Evolutionary conservation across 2,329 filamentous ascomycete species (phyloP).

Genomic region (Cladosporium sp.): DNA sequence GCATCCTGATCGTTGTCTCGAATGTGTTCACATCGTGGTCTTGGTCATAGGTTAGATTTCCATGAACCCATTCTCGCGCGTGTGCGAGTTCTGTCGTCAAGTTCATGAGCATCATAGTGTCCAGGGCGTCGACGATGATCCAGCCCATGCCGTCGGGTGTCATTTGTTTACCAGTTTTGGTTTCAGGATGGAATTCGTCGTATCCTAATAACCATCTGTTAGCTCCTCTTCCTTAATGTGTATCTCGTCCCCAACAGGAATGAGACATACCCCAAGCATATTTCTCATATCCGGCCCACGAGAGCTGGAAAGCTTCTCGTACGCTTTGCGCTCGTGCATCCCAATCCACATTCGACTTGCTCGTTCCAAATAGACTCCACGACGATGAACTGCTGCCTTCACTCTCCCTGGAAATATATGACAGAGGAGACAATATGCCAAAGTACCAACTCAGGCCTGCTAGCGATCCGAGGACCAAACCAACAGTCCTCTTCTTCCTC

Average conservation of each 20-base stretch:
- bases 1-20: slow-evolving; percentile 96
- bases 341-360: slow-evolving; percentile 60
- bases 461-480: slow-evolving; percentile 53
- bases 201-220: slow-evolving; percentile 43
- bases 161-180: slow-evolving; percentile 79
- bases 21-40: slow-evolving; percentile 96
- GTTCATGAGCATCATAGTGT: slow-evolving; percentile 99
- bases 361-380: slow-evolving; percentile 51
- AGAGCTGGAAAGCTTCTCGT: slow-evolving; percentile 82
- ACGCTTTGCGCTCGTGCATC: slow-evolving; percentile 71
- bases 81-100: slow-evolving; percentile 78
- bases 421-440: slow-evolving; percentile 52
- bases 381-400: slow-evolving; percentile 1
- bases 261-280: slow-evolving; percentile 80
- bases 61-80: slow-evolving; percentile 83
- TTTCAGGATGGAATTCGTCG: slow-evolving; percentile 82
- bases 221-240: slow-evolving; percentile 1
- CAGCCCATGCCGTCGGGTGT: slow-evolving; percentile 84
- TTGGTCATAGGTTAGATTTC: slow-evolving; percentile 78
- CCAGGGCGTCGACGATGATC: slow-evolving; percentile 95
- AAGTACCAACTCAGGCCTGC: slow-evolving; percentile 63
- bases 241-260: neutral
- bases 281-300: slow-evolving; percentile 88
- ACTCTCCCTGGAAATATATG: slow-evolving; percentile 19
- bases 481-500: slow-evolving; percentile 59